Conservation (phyloP, 139 green algal species). For the Coccomyxa sp. region DNA sequence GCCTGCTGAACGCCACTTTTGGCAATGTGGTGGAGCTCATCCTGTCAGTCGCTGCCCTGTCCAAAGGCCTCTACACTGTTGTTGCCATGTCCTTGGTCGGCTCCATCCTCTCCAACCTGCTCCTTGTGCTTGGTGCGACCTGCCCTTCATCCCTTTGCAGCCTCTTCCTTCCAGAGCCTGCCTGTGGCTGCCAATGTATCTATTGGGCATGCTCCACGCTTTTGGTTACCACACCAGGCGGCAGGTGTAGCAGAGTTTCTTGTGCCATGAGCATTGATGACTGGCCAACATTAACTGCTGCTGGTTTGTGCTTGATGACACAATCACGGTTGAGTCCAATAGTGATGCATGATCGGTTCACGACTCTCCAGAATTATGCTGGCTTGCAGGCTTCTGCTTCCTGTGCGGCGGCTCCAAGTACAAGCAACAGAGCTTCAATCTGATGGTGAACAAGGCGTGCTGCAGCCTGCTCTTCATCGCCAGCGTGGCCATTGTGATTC, state of each 20-base stretch:
- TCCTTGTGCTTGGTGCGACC: constrained; percentile 78
- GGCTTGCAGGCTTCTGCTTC: constrained; percentile 72
- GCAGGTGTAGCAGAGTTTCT: too few species aligned
- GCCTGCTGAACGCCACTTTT: constrained; percentile 49
- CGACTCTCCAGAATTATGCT: too few species aligned
- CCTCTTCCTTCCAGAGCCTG: neutral
- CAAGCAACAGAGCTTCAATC: constrained; percentile 74
- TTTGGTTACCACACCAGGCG: neutral
- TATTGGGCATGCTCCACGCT: neutral
- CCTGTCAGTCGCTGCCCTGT: constrained; percentile 73
- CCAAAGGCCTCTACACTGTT: constrained; percentile 69
- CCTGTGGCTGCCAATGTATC: neutral
- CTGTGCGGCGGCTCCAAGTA: constrained; percentile 68
- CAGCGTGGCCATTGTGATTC: constrained; percentile 73
- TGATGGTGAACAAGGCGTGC: constrained; percentile 58
- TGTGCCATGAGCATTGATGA: too few species aligned
- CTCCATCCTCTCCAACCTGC: constrained; percentile 84
- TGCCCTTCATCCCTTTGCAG: neutral
- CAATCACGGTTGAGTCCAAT: too few species aligned
- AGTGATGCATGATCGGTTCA: too few species aligned
- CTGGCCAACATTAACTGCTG: too few species aligned
- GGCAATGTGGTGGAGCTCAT: constrained; percentile 94
- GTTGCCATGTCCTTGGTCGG: constrained; percentile 78
- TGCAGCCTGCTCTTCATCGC: constrained; percentile 76
- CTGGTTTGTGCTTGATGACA: too few species aligned